Base-by-base conservation (phyloP, 2,329 filamentous ascomycete species). In the Mycogone perniciosa region DNA sequence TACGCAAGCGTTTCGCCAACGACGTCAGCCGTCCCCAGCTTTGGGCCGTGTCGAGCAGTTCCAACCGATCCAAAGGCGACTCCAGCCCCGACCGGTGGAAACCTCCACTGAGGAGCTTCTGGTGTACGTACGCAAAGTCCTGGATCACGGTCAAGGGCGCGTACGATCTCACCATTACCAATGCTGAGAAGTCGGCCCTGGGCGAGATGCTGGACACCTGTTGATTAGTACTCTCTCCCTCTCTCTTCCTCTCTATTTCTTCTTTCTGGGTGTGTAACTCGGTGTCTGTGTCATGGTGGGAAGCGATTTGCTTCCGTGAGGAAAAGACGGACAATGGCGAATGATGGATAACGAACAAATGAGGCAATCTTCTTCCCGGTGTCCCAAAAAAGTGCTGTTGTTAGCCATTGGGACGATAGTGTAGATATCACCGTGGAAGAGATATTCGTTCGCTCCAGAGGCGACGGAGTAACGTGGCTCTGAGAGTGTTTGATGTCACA, bases 121-220 rank as follows among this genome's bases (percentile, higher is more conserved):
- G 88, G 67, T 93, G 89, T 77, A 85, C 80, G 30, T 93, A 95
- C 62, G 85, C 88, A 10, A 76, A 79, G 64, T 81, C 84, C 63
- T 95, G 85, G 84, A 76, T 92, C 38, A 77, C 81, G 62, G 88
- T 95, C 58, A 95, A 93, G 80, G 80, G 75, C 60, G 79, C 82
- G 60, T 93, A 86, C 65, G 66, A 64, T 1, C 68, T 95, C 57
- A 85, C 78, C 11, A 72, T 93, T 54, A 92, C 85, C 1, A 74
- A 73, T 43, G 81, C 80, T 1, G 88, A 95, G 76, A 89, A 88
- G 76, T 69, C 69, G 11, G 85, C 86, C 0, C 67, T 91, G 55
- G 71, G 70, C 1, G 72, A 68, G 44, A 68, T 70, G 64, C 57
- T 70, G 40, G 56, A 61, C 50, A 59, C 51, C 6, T 70, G 67